Evolutionary conservation across 2,329 filamentous ascomycete species (phyloP), one percentile per base, ranked within the genome.

Genomic region (Cordyceps tenuipes): DNA sequence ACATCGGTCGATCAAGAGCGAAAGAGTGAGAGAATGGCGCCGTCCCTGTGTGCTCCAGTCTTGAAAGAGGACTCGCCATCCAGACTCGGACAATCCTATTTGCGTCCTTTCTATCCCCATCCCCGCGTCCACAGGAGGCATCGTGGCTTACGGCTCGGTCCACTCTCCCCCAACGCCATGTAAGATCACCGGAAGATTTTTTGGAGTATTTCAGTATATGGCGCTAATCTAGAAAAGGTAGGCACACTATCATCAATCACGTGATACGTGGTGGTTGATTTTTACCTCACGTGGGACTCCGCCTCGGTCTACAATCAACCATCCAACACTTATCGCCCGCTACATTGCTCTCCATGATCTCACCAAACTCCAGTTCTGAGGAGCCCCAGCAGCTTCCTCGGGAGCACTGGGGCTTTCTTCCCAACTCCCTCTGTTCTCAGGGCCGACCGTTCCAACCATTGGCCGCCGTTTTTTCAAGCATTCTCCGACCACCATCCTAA

Each of bases 321-420:
- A 46, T 9, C 9, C n/a, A 10, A 29, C 15, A 39, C 13, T 15
- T 29, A 29, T 54, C 51, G n/a, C 36, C 21, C 21, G 13, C 44
- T 31, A 43, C 5, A 19, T 10, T 41, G 50, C 50, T 53, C 50
- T 41, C 26, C 51, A 54, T 54, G 51, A 54, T 43, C 4, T 13
- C 13, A 26, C 51, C 36, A 29, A n/a, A 13, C 17, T 17, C 1
- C 26, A 51, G 31, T 19, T 57, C 44, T 57, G n/a, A 48, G 31
- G 54, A 57, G 54, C 44, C 21, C 21, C 19, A 57, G 44, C 29
- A 57, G 54, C 54, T 41, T 57, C 54, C 31, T 15, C 44, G 54
- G 23, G 46, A 49, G 54, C 44, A 57, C 19, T 49, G 54, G 54
- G n/a, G 29, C 19, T 26, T 19, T 49, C 54, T 57, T 15, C 54